Evolutionary conservation across 371 early-diverging fungal genomes (phyloP), one percentile per base, ranked within the genome.

Genomic region (Furculomyces boomerangus): DNA sequence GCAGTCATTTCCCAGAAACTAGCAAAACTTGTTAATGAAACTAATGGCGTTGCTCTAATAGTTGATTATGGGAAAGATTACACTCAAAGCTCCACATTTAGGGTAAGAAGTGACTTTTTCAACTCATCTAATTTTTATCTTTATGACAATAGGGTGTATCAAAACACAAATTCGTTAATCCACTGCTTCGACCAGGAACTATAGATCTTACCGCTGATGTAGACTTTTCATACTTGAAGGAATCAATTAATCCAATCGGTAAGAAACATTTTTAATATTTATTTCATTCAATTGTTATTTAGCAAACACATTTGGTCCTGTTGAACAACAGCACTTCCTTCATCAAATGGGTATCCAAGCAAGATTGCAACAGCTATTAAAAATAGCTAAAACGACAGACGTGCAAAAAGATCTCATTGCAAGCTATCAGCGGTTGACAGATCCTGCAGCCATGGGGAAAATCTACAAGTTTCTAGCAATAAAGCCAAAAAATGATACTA

Each of bases 201-300:
- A 76, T 82, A 24, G 97, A 97, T 73, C 66, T 97, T 26, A 90
- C 87, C 53, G 87, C 84, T 0, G 88, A 97, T 67, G 95, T 96
- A 0, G 90, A 96, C 63, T 96, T 95, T 66, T 62, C 76, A 25
- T 76, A 81, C 50, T 59, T 96, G 41, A 74, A 75, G 41, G 63
- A 75, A 20, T 80, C 83, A 0, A 74, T 77, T 32, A 56, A 57
- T 18, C 71, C 65, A 46, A 62, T 76, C 54, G 77, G 75, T 72
- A 52, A 59, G 55, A 44, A 0, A 18, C n/a, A n/a, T n/a, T n/a
- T n/a, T n/a, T n/a, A 43, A 16, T 27, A 8, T 1, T 7, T 8
- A 39, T n/a, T 18, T 27, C 49, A 18, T 40, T 40, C 18, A n/a
- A 18, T 14, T 18, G 48, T 0, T 55, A 28, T 32, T 40, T 24